Evolutionary conservation across 2,329 filamentous ascomycete species (phyloP), one percentile per base, ranked within the genome.

Genomic region (Monosporascus sp.): DNA sequence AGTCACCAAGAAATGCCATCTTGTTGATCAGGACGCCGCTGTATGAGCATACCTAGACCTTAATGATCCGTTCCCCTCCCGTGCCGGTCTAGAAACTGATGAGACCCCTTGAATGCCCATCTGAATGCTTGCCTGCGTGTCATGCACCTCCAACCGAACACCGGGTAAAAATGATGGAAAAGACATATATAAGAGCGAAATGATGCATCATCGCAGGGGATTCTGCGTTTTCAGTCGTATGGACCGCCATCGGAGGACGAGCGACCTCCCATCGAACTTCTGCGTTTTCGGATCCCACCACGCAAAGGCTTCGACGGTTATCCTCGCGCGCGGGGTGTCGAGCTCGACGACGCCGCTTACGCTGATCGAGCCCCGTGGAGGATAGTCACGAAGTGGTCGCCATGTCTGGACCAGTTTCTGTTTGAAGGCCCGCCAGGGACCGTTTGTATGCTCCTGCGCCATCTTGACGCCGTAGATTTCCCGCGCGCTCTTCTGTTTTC

Each of bases 241-340:
- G 8, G 41, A n/a, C 41, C 54, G 55, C 2, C 60, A 14, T 9
- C 44, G 31, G 7, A 65, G 49, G 9, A 0, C 11, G 11, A 56
- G 20, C 3, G 59, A 59, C 48, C 38, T 57, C 5, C 20, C 6
- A 52, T 79, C 72, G 50, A 74, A 81, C 46, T 68, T 70, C 55
- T 74, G 72, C 41, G 74, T 75, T 63, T 81, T 78, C 1, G 82
- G 81, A 61, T 85, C 75, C 66, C 80, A 86, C 66, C 76, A 81
- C 2, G 73, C 78, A 11, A 67, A 54, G 2, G 81, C 79, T 55
- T 82, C 78, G 14, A 84, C 68, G 2, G 75, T 73, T 52, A 84
- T 63, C 49, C 71, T 70, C 1, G 74, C 74, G 22, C 67, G 73
- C 2, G 75, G 64, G 2, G 78, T 73, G 41, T 76, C 70, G 2